phyloP scores from a whole-genome alignment of 1,284 basidiomycete genomes.

The Irpex sp. region DNA sequence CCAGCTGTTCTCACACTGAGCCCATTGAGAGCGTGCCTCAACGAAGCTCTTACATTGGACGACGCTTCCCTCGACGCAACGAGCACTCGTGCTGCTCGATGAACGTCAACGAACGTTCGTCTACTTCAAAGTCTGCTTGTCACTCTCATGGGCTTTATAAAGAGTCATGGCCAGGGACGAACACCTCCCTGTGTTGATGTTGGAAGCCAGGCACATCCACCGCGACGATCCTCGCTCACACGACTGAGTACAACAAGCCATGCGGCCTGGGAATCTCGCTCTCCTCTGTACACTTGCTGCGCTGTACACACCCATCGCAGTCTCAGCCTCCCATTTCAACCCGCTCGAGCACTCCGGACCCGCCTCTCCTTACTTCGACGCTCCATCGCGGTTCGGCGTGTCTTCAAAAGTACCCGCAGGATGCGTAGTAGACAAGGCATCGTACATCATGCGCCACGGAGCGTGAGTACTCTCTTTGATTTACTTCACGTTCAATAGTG shows the following conservation, averaged over 20 bases:
- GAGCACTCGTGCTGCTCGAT: too few relatives aligned
- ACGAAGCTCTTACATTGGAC: neutral
- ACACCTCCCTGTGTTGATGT: neutral
- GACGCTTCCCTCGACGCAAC: neutral
- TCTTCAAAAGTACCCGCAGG: constrained; percentile 26
- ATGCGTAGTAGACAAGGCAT: constrained; percentile 38
- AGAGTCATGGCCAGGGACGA: neutral
- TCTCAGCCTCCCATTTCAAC: constrained; percentile 21
- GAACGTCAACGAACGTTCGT: neutral
- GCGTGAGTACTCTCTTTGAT: constrained; percentile 24
- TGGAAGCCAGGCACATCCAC: too few relatives aligned
- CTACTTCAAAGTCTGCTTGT: neutral
- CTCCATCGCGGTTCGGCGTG: constrained; percentile 32
- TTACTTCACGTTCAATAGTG: neutral
- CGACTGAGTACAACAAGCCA: neutral
- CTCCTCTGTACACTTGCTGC: neutral
- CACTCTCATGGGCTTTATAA: neutral
- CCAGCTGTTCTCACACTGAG: neutral
- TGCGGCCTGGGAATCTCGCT: neutral
- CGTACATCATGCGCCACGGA: constrained; percentile 39
- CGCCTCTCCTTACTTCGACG: constrained; percentile 38
- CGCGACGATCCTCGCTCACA: neutral
- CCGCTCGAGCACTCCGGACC: constrained; percentile 37
- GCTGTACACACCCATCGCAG: neutral
- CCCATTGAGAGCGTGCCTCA: neutral